A percentile compares a stretch with the other conserved stretches of the same genome.
Conservation (phyloP, 2,329 filamentous ascomycete genomes). For the Orbilia quercus region DNA sequence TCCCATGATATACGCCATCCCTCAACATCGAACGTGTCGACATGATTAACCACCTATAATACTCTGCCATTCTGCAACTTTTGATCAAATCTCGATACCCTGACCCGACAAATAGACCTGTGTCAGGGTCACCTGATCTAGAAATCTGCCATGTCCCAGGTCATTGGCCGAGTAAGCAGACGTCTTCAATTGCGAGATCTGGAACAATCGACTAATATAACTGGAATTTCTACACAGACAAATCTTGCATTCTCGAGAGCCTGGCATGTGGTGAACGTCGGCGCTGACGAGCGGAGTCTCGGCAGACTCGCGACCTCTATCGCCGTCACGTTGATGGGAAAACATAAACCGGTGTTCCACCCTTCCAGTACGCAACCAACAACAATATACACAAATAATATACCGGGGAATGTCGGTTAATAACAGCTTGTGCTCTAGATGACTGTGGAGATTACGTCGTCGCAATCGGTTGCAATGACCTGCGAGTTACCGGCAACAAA, state of each 20-base stretch:
- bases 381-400: background rate
- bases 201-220: background rate
- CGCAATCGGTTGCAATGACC: constrained; percentile 84
- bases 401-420: background rate
- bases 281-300: constrained; percentile 78
- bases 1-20: background rate
- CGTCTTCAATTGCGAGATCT: background rate
- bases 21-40: background rate
- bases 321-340: constrained; percentile 91
- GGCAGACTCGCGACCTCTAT: constrained; percentile 90
- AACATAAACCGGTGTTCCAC: constrained; percentile 98
- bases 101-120: background rate
- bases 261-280: constrained; percentile 90
- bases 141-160: constrained; percentile 77
- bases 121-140: constrained; percentile 36
- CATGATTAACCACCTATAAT: background rate
- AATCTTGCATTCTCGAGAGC: constrained; percentile 93
- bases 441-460: constrained; percentile 99
- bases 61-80: background rate
- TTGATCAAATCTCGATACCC: background rate
- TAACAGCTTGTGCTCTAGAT: constrained; percentile 62
- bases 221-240: constrained; percentile 70
- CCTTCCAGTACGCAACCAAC: constrained; percentile 72
- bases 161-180: constrained; percentile 75
- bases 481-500: constrained; percentile 92